These are phyloP conservation scores for Helotiales sp. DNA, from an alignment of 2,329 filamentous ascomycete species.

Conservation along the genomic window DNA sequence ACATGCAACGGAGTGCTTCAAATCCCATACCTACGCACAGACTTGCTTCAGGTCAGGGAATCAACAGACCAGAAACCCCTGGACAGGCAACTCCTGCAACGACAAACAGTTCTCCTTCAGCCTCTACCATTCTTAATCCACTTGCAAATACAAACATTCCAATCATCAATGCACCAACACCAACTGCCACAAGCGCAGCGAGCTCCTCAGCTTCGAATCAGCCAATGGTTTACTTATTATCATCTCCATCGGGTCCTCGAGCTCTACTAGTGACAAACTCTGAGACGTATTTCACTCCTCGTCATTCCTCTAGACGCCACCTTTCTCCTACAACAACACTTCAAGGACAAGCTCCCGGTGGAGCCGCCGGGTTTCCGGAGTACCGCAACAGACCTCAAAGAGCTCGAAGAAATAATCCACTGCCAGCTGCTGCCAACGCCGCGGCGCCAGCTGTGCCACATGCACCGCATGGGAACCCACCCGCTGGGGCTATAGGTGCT, in stretches of 20 bases:
- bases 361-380: constrained; percentile 32
- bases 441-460: constrained; percentile 23
- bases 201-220: constrained; percentile 37
- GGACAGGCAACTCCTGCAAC: constrained; percentile 24
- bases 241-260: constrained; percentile 63
- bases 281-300: constrained; percentile 59
- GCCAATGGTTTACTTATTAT: constrained; percentile 64
- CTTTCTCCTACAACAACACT: constrained; percentile 5
- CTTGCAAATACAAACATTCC: constrained; percentile 1
- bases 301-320: constrained; percentile 35
- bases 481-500: constrained; percentile 38
- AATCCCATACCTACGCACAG: constrained; percentile 24
- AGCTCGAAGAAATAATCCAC: constrained; percentile 27
- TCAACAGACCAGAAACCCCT: constrained; percentile 18
- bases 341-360: constrained; percentile 18
- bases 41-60: constrained; percentile 14
- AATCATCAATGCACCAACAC: constrained; percentile 5
- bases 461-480: constrained; percentile 38
- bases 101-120: constrained; percentile 24
- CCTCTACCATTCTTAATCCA: constrained; percentile 20
- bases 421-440: background rate
- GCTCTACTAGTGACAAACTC: constrained; percentile 60
- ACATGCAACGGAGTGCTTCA: constrained; percentile 33
- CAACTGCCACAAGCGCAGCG: constrained; percentile 29
- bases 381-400: constrained; percentile 36